These are phyloP conservation scores for Neurospora tetraspora DNA, from an alignment of 495 filamentous ascomycete species.

Conservation along the genomic window DNA sequence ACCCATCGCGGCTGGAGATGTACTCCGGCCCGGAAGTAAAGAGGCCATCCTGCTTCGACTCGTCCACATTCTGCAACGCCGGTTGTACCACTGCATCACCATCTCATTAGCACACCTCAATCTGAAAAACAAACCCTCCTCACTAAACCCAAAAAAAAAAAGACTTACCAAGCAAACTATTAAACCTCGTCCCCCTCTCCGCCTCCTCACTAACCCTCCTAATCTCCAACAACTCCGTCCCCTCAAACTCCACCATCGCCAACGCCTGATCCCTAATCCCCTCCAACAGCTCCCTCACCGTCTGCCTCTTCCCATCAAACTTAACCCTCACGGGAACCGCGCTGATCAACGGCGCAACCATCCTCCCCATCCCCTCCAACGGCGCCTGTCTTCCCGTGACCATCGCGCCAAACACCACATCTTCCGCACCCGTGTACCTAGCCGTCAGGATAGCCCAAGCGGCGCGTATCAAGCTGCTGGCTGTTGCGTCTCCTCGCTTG, in stretches of 20 bases:
- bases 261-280: background rate
- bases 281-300: background rate
- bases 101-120: background rate
- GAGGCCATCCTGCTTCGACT: background rate
- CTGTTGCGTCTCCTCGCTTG: conserved; percentile 2
- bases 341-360: conserved; percentile 45
- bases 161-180: background rate
- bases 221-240: background rate
- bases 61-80: background rate
- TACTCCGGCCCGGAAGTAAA: background rate
- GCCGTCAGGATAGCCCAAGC: conserved; percentile 35
- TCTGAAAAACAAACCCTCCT: no score
- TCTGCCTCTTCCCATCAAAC: background rate
- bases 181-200: background rate
- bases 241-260: background rate
- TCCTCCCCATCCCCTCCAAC: conserved; percentile 36
- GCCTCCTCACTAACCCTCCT: background rate
- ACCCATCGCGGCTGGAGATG: background rate
- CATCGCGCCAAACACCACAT: conserved; percentile 35
- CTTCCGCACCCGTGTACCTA: conserved; percentile 26
- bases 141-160: no score
- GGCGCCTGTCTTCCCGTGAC: conserved; percentile 35
- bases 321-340: conserved; percentile 44
- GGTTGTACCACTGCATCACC: background rate
- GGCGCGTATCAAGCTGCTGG: conserved; percentile 24